Base-by-base conservation (phyloP, 2,329 filamentous ascomycete genomes). In the Rhytidhysteron rufulum region DNA sequence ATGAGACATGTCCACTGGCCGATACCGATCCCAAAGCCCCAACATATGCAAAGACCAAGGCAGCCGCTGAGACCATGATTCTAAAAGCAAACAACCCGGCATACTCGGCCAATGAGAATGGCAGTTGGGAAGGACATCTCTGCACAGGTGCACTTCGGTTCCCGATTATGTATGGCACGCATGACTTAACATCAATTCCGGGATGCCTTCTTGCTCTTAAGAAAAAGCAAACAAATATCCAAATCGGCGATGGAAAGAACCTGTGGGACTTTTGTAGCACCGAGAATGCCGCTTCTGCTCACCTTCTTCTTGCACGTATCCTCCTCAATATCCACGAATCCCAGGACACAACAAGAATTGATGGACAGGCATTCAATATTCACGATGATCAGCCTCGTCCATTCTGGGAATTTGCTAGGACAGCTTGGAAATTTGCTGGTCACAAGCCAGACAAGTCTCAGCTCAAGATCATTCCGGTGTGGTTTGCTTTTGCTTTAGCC, bases 321-420 rank as follows among this genome's bases (percentile, higher is more conserved):
- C 57, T 64, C 3, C 35, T 62, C 2, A 22, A 29, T n/a, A 47
- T 48, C 10, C n/a, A n/a, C n/a, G 47, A 48, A 16, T 42, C 49
- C 8, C 41, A 49, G n/a, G 13, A 25, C 4, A 27, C n/a, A 5
- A 13, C 9, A 4, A 33, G 27, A 11, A 54, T 65, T 8, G 62
- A 62, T 21, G 62, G 63, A 4, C 48, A 66, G 51, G 49, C 54
- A 15, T 66, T 65, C 50, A 49, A 58, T 42, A 48, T 66, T 34
- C 60, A 62, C 34, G 62, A 66, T 41, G 57, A 55, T 16, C 42
- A 59, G 31, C 61, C 50, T 2, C 37, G 54, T 5, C 43, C 45
- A n/a, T 65, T 66, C 48, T 66, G 61, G 63, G 56, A 57, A 16
- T 65, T 62, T 39, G 45, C 51, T n/a, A 48, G 55, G 11, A 25